A percentile compares a stretch with the other conserved stretches of the same genome.
These are phyloP conservation scores for Marasmius oreades DNA, from an alignment of 1,284 basidiomycete species.

Conservation along the genomic window DNA sequence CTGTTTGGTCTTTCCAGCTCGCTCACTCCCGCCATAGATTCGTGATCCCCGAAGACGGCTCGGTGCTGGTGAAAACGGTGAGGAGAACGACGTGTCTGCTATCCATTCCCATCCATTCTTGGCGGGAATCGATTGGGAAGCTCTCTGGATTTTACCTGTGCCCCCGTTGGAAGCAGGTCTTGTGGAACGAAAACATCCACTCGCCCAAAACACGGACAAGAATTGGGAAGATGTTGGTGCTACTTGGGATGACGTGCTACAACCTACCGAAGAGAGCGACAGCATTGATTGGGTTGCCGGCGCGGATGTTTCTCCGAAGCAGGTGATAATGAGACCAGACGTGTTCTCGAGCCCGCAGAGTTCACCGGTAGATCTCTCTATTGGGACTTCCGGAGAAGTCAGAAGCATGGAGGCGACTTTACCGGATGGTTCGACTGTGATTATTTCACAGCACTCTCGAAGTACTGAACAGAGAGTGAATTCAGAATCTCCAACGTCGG, in stretches of 20 bases:
- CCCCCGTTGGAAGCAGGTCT: constrained; percentile 58
- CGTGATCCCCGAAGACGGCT: constrained; percentile 70
- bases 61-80: constrained; percentile 54
- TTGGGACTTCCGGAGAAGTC: constrained; percentile 32
- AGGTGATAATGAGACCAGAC: constrained; percentile 17
- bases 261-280: constrained; percentile 30
- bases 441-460: background rate
- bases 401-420: background rate
- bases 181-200: constrained; percentile 42
- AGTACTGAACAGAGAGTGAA: background rate
- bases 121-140: constrained; percentile 60
- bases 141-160: constrained; percentile 68
- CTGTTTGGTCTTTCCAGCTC: constrained; percentile 3
- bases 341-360: constrained; percentile 10
- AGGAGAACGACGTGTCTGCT: constrained; percentile 46
- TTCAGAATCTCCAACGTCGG: background rate
- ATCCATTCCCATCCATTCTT: constrained; percentile 82
- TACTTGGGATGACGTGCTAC: constrained; percentile 51
- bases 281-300: constrained; percentile 48
- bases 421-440: background rate
- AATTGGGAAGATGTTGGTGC: constrained; percentile 49
- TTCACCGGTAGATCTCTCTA: constrained; percentile 19
- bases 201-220: constrained; percentile 27
- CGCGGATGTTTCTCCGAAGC: constrained; percentile 33
- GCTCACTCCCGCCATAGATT: constrained; percentile 37